Evolutionary conservation across 306 rosid species (phyloP).

Genomic region (Sophora flavescens): DNA sequence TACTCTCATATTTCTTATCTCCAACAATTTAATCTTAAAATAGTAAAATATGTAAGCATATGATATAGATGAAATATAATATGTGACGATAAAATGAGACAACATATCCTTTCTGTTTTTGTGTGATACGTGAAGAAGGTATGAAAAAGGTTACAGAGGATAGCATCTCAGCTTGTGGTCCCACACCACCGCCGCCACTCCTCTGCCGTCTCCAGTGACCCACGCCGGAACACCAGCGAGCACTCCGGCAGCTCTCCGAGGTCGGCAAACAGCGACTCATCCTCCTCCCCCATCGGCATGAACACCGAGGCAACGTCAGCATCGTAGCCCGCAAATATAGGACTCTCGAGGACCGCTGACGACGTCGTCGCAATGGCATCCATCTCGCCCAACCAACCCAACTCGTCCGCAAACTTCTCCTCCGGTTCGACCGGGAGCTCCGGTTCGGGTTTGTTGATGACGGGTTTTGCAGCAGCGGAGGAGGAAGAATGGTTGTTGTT

Average conservation of each 20-base stretch:
- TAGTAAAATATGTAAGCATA: no score
- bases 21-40: no score
- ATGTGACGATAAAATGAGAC: no score
- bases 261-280: conserved; percentile 85
- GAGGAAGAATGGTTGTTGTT: not conserved
- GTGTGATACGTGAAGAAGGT: conserved; percentile 51
- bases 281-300: conserved; percentile 89
- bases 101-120: not conserved
- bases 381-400: conserved; percentile 81
- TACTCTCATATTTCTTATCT: no score
- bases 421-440: conserved; percentile 36
- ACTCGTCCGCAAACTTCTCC: conserved; percentile 60
- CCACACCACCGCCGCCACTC: conserved; percentile 57
- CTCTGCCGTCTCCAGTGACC: conserved; percentile 19
- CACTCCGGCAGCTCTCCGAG: conserved; percentile 95
- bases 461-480: conserved; percentile 24
- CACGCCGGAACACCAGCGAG: conserved; percentile 63
- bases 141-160: conserved; percentile 38
- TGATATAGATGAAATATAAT: no score
- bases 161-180: conserved; percentile 54
- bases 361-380: conserved; percentile 66
- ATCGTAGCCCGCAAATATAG: conserved; percentile 55
- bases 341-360: conserved; percentile 64
- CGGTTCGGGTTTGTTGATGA: conserved; percentile 41
- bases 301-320: conserved; percentile 57